phyloP scores from a whole-genome alignment of 2,329 filamentous ascomycete genomes.

The Trichoderma semiorbis region DNA sequence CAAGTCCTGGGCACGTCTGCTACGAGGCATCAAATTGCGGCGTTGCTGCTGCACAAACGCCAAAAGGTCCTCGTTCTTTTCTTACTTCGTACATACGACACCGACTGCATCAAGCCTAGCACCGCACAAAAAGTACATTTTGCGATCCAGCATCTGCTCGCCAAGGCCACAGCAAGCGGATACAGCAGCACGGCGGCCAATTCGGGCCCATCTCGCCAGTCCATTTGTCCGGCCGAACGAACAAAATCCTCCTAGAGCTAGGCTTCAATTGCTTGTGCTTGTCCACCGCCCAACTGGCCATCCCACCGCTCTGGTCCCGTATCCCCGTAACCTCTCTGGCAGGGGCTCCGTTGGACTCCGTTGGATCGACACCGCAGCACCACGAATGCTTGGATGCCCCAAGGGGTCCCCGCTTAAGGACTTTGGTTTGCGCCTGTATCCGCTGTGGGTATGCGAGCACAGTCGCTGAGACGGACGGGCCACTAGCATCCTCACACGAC shows the following conservation, averaged over 20 bases:
- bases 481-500: conserved; percentile 4
- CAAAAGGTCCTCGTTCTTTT: not conserved
- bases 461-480: not conserved
- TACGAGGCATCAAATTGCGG: not conserved
- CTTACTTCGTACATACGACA: not conserved
- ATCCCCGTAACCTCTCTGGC: not conserved
- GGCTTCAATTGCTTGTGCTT: not conserved
- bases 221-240: conserved; percentile 17
- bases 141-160: not conserved
- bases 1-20: not conserved
- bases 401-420: conserved; percentile 15
- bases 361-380: conserved; percentile 18
- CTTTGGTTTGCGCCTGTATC: conserved; percentile 11
- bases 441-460: conserved; percentile 2
- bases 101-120: not conserved
- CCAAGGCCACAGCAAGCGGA: not conserved
- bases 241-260: conserved; percentile 1
- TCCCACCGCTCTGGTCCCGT: conserved; percentile 8
- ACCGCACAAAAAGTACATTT: not conserved
- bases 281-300: conserved; percentile 5
- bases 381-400: conserved; percentile 1
- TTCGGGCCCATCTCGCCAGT: not conserved
- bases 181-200: not conserved
- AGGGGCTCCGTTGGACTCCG: conserved; percentile 15
- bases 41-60: not conserved